These are phyloP conservation scores for Saccharomyces cerevisiae DNA, from an alignment of 805 yeast genomes.

Conservation along the genomic window DNA sequence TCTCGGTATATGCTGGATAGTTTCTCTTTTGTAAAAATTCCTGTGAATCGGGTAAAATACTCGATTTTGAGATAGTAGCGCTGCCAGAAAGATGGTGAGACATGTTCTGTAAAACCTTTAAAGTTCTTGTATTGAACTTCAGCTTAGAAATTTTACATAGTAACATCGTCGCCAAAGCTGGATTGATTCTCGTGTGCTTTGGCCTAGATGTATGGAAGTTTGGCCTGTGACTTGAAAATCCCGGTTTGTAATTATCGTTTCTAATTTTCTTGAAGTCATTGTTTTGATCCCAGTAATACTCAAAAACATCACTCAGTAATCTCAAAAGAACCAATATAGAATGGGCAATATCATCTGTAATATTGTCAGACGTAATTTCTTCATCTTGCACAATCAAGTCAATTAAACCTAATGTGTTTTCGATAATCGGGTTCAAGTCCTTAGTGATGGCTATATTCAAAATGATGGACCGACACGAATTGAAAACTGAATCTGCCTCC, in stretches of 20 bases:
- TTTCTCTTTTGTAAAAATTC: constrained; percentile 10
- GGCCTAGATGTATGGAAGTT: constrained; percentile 32
- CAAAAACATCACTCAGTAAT: constrained; percentile 33
- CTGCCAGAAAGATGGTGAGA: constrained; percentile 7
- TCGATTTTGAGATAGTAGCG: constrained; percentile 3
- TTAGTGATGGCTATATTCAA: constrained; percentile 9
- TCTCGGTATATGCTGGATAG: constrained; percentile 5
- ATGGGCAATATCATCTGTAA: constrained; percentile 10
- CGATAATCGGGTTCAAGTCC: constrained; percentile 7
- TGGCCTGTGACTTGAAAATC: constrained; percentile 28
- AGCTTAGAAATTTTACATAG: constrained; percentile 21
- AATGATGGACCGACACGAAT: constrained; percentile 7
- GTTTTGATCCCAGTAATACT: constrained; percentile 31
- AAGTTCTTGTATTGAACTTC: constrained; percentile 25
- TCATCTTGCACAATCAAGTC: constrained; percentile 6
- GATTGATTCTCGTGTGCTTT: constrained; percentile 1
- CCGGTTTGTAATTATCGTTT: constrained; percentile 21
- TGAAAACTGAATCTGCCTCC: constrained; percentile 10
- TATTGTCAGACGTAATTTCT: constrained; percentile 1
- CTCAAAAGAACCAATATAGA: constrained; percentile 33
- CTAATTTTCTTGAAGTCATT: constrained; percentile 20
- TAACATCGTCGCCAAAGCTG: constrained; percentile 15
- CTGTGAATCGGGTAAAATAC: constrained; percentile 16
- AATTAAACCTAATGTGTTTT: constrained; percentile 5
- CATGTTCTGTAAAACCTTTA: constrained; percentile 26